Evolutionary conservation across 768 basidiomycete species (phyloP), one percentile per base, ranked within the genome.

Genomic region (Leccinum barrowsii): DNA sequence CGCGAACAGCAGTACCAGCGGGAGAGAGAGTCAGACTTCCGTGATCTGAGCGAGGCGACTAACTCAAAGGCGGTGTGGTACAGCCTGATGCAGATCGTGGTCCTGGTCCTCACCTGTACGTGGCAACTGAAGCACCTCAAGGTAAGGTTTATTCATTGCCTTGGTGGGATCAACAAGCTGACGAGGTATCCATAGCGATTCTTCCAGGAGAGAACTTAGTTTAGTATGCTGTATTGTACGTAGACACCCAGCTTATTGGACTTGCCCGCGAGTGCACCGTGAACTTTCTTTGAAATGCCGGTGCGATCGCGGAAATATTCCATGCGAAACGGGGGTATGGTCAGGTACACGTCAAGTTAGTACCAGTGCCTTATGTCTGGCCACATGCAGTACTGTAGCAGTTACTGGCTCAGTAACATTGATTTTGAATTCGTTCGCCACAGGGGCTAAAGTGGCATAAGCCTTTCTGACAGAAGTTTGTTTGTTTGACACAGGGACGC

Each of bases 1-100:
- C 80, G 94, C 24, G 97, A 98, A 75, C 97, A 99, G 76, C 92
- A 95, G 74, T 99, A 98, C 70, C 96, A 98, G 77, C 82, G 97
- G 46, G 96, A 99, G 76, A 80, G 97, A 63, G 97, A 99, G 75
- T 80, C 90, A 11, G 88, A 91, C 65, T 99, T 90, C 70, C 78
- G 97, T 40, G 78, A 94, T 74, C 74, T 98, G 61, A 94, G 92
- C 65, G 97, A 99, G 74, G 73, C 75, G 15, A 96, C 93, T 40
- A 99, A 99, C 75, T 77, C 87, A n/a, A 78, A 87, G 59, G 94
- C 97, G 1, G 90, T 98, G 48, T 98, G 93, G 92, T 98, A 97
- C 74, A 94, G 87, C 67, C 50, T 98, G 26, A 80, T 84, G 34
- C 96, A 99, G 79, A 92, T 98, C 58, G 74, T 82, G 13, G 87